These are phyloP conservation scores for Andrographis paniculata DNA, from an alignment of 305 asterid genomes.

Conservation along the genomic window DNA sequence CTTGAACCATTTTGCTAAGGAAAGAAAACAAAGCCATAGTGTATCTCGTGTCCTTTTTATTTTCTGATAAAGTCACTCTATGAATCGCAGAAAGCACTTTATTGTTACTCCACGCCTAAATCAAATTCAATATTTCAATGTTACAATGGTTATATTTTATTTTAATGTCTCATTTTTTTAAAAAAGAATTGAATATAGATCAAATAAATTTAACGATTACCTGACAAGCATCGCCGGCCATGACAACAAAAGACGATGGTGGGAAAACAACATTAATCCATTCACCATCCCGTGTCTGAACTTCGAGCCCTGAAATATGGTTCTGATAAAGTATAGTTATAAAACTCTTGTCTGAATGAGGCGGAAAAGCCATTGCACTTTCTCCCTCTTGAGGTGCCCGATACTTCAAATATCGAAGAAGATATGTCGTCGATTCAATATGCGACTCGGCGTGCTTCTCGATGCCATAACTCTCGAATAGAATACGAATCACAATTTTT, in stretches of 20 bases:
- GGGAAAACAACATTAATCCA: conserved; percentile 47
- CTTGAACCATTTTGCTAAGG: conserved; percentile 34
- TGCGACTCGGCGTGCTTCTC: conserved; percentile 23
- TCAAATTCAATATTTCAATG: not conserved
- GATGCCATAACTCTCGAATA: conserved; percentile 45
- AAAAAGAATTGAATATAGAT: not conserved
- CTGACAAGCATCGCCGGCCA: conserved; percentile 58
- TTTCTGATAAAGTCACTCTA: conserved; percentile 30
- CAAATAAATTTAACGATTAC: conserved; percentile 14
- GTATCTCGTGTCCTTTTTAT: conserved; percentile 34
- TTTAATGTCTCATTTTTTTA: too few species aligned
- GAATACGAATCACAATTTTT: conserved; percentile 29
- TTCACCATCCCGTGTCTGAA: conserved; percentile 37
- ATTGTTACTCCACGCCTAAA: conserved; percentile 49
- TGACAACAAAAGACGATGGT: conserved; percentile 41
- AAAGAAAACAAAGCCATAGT: conserved; percentile 38
- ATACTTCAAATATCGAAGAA: conserved; percentile 43
- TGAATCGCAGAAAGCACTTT: conserved; percentile 42
- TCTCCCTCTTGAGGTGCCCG: conserved; percentile 33
- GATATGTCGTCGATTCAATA: conserved; percentile 34
- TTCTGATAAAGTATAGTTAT: conserved; percentile 41
- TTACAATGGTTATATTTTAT: too few species aligned
- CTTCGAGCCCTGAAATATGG: conserved; percentile 44
- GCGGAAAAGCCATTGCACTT: conserved; percentile 34
- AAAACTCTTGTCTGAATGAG: conserved; percentile 61